A percentile compares a stretch with the other conserved stretches of the same genome.
These are phyloP conservation scores for Galeopsis tetrahit DNA, from an alignment of 257 asterid genomes.

Conservation along the genomic window DNA sequence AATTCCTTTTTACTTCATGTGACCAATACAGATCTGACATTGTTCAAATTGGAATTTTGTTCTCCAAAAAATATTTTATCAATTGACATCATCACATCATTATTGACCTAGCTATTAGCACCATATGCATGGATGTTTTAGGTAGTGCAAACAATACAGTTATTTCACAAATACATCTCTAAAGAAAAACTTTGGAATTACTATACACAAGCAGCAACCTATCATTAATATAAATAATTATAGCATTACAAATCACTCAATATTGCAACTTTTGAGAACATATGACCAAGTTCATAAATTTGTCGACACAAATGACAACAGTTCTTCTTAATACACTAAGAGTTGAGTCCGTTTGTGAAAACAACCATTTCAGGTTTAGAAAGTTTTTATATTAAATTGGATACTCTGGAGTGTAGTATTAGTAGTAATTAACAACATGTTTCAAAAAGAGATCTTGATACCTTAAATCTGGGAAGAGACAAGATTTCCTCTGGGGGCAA, in stretches of 20 bases:
- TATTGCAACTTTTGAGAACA: not conserved
- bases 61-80: not conserved
- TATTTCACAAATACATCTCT: not conserved
- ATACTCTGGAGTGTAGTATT: not conserved
- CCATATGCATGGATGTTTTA: too few species aligned
- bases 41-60: not conserved
- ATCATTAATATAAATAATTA: not conserved
- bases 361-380: not conserved
- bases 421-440: not conserved
- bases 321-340: not conserved
- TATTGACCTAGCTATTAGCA: not conserved
- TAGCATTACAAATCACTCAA: constrained; percentile 1
- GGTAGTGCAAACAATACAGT: not conserved
- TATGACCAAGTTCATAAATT: not conserved
- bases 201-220: not conserved
- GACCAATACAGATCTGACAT: not conserved
- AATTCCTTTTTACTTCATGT: not conserved
- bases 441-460: constrained; percentile 32
- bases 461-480: constrained; percentile 95
- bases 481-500: constrained; percentile 91
- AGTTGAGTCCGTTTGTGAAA: not conserved
- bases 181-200: not conserved
- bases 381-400: not conserved
- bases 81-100: not conserved
- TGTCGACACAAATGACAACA: too few species aligned